A percentile compares a stretch with the other conserved stretches of the same genome.
These are phyloP conservation scores for Piper betle DNA, from an alignment of 164 flowering plant species.

Conservation along the genomic window DNA sequence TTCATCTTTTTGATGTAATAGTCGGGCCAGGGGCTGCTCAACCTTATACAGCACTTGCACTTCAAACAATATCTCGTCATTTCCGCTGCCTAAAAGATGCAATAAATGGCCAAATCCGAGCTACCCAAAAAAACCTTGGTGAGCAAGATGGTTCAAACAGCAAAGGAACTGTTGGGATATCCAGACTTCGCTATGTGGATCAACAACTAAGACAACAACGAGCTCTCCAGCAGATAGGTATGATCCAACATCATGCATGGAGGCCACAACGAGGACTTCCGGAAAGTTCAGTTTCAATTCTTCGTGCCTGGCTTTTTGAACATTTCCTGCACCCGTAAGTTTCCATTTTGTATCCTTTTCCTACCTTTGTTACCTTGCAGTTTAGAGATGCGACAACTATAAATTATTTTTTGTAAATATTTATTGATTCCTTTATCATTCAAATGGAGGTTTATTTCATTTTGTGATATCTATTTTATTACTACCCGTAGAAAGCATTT, in stretches of 20 bases:
- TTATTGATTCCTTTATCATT: too few relatives aligned
- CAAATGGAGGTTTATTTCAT: too few relatives aligned
- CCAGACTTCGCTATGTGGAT: slow-evolving; percentile 70
- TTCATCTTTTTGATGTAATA: slow-evolving; percentile 60
- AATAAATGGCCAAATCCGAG: slow-evolving; percentile 49
- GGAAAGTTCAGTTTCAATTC: slow-evolving; percentile 78
- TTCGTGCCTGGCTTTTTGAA: slow-evolving; percentile 94
- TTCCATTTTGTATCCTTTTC: neutral
- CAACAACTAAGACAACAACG: slow-evolving; percentile 74
- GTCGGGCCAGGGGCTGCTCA: slow-evolving; percentile 74
- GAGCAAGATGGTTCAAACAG: slow-evolving; percentile 39
- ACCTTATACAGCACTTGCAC: slow-evolving; percentile 72
- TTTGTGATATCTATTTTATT: too few relatives aligned
- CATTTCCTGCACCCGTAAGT: slow-evolving; percentile 91
- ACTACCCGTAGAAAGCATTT: too few relatives aligned
- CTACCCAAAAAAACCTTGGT: slow-evolving; percentile 42
- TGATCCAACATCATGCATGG: slow-evolving; percentile 69
- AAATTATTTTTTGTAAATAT: too few relatives aligned
- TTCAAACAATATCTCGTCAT: slow-evolving; percentile 65
- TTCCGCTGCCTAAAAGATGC: slow-evolving; percentile 77
- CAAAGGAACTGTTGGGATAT: slow-evolving; percentile 32
- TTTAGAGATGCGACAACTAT: neutral
- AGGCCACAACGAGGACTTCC: slow-evolving; percentile 96
- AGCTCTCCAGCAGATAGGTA: slow-evolving; percentile 71
- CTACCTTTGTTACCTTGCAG: neutral